phyloP scores from a whole-genome alignment of 169 alveolate species.

The Plasmodium berghei region DNA sequence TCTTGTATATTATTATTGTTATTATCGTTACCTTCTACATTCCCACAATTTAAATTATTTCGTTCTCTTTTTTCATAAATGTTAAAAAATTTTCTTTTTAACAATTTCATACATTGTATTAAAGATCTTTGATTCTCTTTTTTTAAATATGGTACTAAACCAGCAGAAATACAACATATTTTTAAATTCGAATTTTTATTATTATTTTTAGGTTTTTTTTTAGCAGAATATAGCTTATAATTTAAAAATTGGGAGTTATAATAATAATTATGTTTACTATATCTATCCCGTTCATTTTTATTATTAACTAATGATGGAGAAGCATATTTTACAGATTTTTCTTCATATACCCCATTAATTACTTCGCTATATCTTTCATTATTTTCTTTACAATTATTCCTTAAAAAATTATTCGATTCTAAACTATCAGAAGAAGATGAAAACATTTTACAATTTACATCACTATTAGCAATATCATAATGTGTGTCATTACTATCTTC shows the following conservation, averaged over 20 bases:
- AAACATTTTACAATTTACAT: conserved; percentile 15
- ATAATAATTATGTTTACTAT: not conserved
- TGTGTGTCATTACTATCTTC: not conserved
- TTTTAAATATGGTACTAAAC: conserved; percentile 64
- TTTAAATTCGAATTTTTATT: not conserved
- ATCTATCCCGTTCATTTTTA: not conserved
- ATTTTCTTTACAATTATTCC: not conserved
- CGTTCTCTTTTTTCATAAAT: conserved; percentile 42
- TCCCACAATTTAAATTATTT: not conserved
- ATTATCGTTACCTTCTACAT: not conserved
- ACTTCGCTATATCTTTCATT: not conserved
- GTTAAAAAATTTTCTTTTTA: conserved; percentile 45
- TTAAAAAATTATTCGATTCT: not conserved
- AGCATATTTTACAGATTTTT: too few species aligned
- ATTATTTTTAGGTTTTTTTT: not conserved
- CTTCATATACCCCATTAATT: not conserved
- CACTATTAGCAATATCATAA: conserved; percentile 2
- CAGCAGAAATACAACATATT: conserved; percentile 59
- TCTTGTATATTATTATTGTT: not conserved
- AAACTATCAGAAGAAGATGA: conserved; percentile 24
- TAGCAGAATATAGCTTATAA: not conserved
- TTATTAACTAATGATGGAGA: not conserved
- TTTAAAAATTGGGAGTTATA: too few species aligned
- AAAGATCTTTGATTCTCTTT: conserved; percentile 47
- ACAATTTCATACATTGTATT: conserved; percentile 49